phyloP scores from a whole-genome alignment of 2,329 filamentous ascomycete genomes.

The Botrytis porri region DNA sequence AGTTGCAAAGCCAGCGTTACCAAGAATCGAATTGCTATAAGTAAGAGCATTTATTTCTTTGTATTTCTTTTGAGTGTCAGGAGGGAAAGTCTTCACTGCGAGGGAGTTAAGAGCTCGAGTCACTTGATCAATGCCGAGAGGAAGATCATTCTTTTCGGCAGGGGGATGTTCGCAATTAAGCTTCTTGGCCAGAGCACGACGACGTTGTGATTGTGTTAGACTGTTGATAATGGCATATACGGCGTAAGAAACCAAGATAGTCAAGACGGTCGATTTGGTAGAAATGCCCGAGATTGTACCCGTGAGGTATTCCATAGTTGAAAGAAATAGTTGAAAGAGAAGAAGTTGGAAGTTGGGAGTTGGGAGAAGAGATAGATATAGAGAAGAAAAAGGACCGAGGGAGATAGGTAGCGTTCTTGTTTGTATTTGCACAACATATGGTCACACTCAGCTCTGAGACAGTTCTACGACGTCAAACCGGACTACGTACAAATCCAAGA shows the following conservation, averaged over 20 bases:
- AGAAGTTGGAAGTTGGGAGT: background rate
- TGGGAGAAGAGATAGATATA: background rate
- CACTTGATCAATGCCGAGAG: conserved; percentile 34
- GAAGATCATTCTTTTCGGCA: conserved; percentile 26
- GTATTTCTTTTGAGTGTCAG: conserved; percentile 36
- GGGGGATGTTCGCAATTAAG: conserved; percentile 33
- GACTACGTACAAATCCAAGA: too few relatives aligned
- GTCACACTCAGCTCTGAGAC: background rate
- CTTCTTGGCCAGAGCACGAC: conserved; percentile 28
- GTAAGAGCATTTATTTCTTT: conserved; percentile 38
- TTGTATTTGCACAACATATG: background rate
- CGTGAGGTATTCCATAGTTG: background rate
- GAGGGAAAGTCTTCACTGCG: conserved; percentile 29
- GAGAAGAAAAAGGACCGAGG: background rate
- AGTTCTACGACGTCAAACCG: too few relatives aligned
- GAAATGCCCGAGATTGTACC: background rate
- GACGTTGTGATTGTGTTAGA: conserved; percentile 21
- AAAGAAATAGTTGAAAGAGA: background rate
- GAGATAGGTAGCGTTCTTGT: background rate
- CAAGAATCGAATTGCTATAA: conserved; percentile 30
- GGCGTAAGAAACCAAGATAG: background rate
- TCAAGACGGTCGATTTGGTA: background rate
- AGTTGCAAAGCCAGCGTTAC: conserved; percentile 27
- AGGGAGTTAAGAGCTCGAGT: conserved; percentile 29
- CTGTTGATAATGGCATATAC: background rate